A percentile compares a stretch with the other conserved stretches of the same genome.
Conservation (phyloP, 164 flowering plant genomes). For the Kalanchoe fedtschenkoi region DNA sequence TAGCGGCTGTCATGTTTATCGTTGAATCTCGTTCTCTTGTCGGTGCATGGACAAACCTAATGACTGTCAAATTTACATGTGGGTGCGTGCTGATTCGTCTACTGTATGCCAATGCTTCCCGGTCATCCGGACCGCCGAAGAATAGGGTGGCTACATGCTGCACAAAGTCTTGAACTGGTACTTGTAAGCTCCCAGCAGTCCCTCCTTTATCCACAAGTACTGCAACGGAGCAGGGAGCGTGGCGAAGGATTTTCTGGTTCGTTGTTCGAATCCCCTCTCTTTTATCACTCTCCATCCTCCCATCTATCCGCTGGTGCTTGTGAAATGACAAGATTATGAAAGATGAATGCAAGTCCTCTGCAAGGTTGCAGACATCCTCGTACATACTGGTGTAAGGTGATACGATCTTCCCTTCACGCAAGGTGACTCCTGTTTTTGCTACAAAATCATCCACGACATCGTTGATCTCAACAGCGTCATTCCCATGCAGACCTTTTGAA, state of each 20-base stretch:
- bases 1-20: constrained; percentile 11
- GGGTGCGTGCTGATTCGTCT: constrained; percentile 29
- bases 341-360: constrained; percentile 46
- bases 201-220: constrained; percentile 44
- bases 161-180: constrained; percentile 14
- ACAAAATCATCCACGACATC: constrained; percentile 38
- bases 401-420: constrained; percentile 32
- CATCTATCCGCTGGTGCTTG: constrained; percentile 66
- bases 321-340: constrained; percentile 62
- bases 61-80: constrained; percentile 35
- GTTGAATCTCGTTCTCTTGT: not conserved
- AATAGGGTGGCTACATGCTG: constrained; percentile 48
- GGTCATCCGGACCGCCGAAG: constrained; percentile 69
- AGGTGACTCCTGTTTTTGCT: constrained; percentile 24
- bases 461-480: constrained; percentile 49
- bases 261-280: constrained; percentile 42
- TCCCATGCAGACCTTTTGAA: constrained; percentile 35
- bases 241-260: constrained; percentile 50
- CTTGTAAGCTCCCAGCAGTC: constrained; percentile 19
- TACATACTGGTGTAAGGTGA: constrained; percentile 30
- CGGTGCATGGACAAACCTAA: constrained; percentile 27
- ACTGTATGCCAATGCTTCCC: constrained; percentile 56
- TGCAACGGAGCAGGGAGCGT: constrained; percentile 55
- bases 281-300: constrained; percentile 36
- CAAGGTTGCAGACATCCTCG: constrained; percentile 45